phyloP scores from a whole-genome alignment of 306 rosid genomes.

The Abrus precatorius region DNA sequence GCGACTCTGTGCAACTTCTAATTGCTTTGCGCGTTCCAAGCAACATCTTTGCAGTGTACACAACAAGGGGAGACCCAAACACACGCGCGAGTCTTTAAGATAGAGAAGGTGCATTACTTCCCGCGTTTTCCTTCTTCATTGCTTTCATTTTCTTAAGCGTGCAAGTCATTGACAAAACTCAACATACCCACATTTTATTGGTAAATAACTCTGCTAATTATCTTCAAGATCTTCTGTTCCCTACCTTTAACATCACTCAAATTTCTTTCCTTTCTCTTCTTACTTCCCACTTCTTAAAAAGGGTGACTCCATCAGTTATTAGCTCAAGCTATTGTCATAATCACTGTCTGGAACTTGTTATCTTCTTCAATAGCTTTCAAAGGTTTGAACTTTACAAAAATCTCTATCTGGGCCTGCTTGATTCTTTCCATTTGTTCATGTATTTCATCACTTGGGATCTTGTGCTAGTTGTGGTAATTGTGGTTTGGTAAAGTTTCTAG shows the following conservation, averaged over 20 bases:
- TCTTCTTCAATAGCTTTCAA: conserved; percentile 42
- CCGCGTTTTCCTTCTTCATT: conserved; percentile 58
- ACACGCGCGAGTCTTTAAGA: neutral
- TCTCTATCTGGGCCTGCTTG: conserved; percentile 44
- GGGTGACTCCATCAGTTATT: conserved; percentile 26
- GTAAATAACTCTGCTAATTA: conserved; percentile 36
- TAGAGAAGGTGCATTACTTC: conserved; percentile 54
- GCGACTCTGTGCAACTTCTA: neutral
- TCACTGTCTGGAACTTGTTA: conserved; percentile 4
- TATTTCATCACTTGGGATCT: conserved; percentile 10
- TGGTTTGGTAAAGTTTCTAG: conserved; percentile 25
- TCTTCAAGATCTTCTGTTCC: conserved; percentile 51
- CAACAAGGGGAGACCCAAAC: neutral
- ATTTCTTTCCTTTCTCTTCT: conserved; percentile 17
- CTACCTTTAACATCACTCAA: conserved; percentile 4
- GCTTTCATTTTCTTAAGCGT: conserved; percentile 58
- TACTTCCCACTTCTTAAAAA: neutral
- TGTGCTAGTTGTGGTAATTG: conserved; percentile 9
- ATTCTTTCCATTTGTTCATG: conserved; percentile 41
- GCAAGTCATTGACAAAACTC: conserved; percentile 70
- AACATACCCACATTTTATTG: conserved; percentile 24
- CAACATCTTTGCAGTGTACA: neutral
- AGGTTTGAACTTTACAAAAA: conserved; percentile 42
- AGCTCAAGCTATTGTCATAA: conserved; percentile 18
- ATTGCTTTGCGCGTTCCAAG: conserved; percentile 53